Base-by-base conservation (phyloP, 768 basidiomycete species). In the Trametopsis cervina region DNA sequence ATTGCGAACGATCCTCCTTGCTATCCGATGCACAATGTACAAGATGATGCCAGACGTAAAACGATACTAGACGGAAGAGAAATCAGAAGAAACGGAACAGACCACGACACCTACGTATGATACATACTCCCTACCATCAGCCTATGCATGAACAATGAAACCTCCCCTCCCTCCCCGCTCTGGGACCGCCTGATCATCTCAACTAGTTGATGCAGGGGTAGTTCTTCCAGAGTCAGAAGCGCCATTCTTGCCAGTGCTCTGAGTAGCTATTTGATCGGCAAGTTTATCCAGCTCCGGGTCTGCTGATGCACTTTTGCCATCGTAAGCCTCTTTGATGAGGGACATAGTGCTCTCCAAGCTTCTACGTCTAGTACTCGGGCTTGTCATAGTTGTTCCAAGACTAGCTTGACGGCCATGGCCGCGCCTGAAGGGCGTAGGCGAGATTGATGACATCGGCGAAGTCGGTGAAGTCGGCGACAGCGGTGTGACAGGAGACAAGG, bases 281-380 rank as follows among this genome's bases (percentile, higher is more conserved):
- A 63, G 56, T 51, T 60, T 59, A 29, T 58, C 49, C 24, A 63
- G 51, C 56, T 62, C 61, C 10, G 56, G 46, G 45, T 63, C 61
- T 42, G 54, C 51, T 20, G 47, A 0, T 2, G 54, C 42, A 23
- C 42, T 22, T 49, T 75, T 82, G 25, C 88, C 89, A 44, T 95
- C 93, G 66, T 85, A 81, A 4, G 88, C 95, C 56, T 91, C 90
- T 66, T 93, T 85, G 60, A 98, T 95, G 63, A 97, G 78, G 53
- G 85, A 85, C 74, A 94, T 92, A 44, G 96, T 98, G 63, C 87
- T 93, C 73, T 97, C 95, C 64, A 98, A 65, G 63, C 88, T 91
- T 64, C 95, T 72, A 66, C 95, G 73, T 55, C 96, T 72, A 42
- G 85, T 98, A 64, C 89, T 93, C 12, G 96, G 95, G 59, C 85